Evolutionary conservation across 2,329 filamentous ascomycete species (phyloP), one percentile per base, ranked within the genome.

Genomic region (Neonectria coccinea): DNA sequence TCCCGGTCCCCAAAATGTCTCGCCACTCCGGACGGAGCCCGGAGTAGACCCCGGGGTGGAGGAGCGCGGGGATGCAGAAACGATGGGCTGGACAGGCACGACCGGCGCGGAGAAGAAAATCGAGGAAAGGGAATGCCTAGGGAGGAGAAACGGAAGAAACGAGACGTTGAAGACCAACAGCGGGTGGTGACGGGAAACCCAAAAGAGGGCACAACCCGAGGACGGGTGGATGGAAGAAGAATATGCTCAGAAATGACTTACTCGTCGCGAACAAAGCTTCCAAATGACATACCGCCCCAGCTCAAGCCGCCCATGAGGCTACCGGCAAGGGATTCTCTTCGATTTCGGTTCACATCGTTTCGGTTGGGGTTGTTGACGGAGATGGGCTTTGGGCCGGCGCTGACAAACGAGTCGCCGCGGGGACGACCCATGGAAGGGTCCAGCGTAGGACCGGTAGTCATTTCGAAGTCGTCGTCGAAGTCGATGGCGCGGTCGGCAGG

Each of bases 231-330:
- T 18, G 45, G 58, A 62, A 45, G 50, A 51, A 25, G 68, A 66
- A 61, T 56, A 65, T 67, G 63, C 57, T 65, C 64, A 65, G 63
- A 48, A 50, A 48, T 47, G 7, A 84, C 95, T 89, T 89, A 99
- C 96, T 99, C 96, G 82, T 99, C 95, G 79, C 93, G 88, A 79
- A 99, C 96, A 85, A 97, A 98, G 76, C 95, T 98, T 67, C 95
- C 95, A 70, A 98, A 93, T 9, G 95, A 98, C 65, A 97, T 89
- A 70, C 94, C 95, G 76, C 95, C 95, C 94, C 95, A 99, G 80
- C 94, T 97, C 90, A 97, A 94, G 73, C 95, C 94, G 68, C 90
- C 91, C 81, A 90, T 88, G 62, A 90, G 79, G 75, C 88, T 91
- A 53, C 88, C 88, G 16, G 88, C 88, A 36, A 90, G 78, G 61